Evolutionary conservation across 441 rosid species (phyloP).

Genomic region (Viola pubescens): DNA sequence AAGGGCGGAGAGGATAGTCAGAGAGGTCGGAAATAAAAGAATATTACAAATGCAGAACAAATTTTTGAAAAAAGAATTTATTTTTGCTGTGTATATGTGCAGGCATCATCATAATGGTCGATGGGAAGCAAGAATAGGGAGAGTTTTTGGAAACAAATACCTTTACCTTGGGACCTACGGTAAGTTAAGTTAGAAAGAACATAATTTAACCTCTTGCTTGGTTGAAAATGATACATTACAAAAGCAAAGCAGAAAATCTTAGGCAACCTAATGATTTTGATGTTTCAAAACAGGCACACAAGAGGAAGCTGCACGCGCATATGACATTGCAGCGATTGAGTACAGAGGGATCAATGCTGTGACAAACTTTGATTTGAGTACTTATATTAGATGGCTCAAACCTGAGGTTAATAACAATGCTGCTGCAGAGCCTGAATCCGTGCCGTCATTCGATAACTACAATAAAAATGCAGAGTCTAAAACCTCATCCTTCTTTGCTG

Average conservation of each 20-base stretch:
- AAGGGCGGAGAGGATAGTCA: too few relatives aligned
- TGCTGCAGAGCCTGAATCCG: slow-evolving; percentile 21
- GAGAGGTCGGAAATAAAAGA: too few relatives aligned
- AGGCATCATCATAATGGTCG: slow-evolving; percentile 75
- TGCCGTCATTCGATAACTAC: slow-evolving; percentile 16
- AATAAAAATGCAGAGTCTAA: slow-evolving; percentile 27
- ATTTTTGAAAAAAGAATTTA: not conserved
- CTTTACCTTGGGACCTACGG: slow-evolving; percentile 65
- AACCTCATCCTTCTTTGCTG: slow-evolving; percentile 17
- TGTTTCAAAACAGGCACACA: slow-evolving; percentile 41
- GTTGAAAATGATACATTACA: not conserved
- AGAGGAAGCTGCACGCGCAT: slow-evolving; percentile 74
- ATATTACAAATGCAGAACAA: not conserved
- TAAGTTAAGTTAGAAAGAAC: slow-evolving; percentile 18
- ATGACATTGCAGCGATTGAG: slow-evolving; percentile 68
- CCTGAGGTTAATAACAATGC: slow-evolving; percentile 31
- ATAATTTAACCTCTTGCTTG: not conserved
- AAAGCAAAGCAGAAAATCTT: not conserved
- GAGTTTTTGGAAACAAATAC: slow-evolving; percentile 68
- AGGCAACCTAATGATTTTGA: not conserved
- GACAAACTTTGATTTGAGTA: slow-evolving; percentile 55
- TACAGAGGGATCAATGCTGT: slow-evolving; percentile 66
- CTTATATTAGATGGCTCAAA: slow-evolving; percentile 50
- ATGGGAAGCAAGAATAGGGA: slow-evolving; percentile 74
- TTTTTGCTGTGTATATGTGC: slow-evolving; percentile 2